Evolutionary conservation across 2,329 filamentous ascomycete genomes (phyloP).

Genomic region (Orbilia oligospora): DNA sequence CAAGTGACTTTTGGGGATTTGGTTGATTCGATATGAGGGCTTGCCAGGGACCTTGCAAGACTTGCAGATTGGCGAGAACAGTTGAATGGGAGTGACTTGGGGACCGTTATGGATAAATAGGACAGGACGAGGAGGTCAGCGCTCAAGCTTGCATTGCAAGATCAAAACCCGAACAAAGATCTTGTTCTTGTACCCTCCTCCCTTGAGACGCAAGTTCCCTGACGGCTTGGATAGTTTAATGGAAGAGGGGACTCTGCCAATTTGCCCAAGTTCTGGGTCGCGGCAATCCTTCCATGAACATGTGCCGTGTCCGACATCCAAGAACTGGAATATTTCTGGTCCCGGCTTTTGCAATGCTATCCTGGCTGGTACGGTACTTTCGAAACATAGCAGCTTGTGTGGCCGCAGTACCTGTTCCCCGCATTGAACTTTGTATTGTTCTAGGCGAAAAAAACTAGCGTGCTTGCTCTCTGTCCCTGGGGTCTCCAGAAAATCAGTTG

Average conservation of each 20-base stretch:
- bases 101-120: slow-evolving; percentile 56
- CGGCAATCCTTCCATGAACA: slow-evolving; percentile 42
- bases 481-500: slow-evolving; percentile 41
- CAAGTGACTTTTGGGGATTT: slow-evolving; percentile 40
- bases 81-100: slow-evolving; percentile 40
- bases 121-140: slow-evolving; percentile 33
- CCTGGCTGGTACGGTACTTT: slow-evolving; percentile 11
- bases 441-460: slow-evolving; percentile 52
- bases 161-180: slow-evolving; percentile 20
- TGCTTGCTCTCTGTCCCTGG: slow-evolving; percentile 50
- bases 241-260: slow-evolving; percentile 38
- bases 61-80: slow-evolving; percentile 60
- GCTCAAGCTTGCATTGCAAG: slow-evolving; percentile 10
- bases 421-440: slow-evolving; percentile 44
- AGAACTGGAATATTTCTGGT: slow-evolving; percentile 34
- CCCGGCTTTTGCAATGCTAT: slow-evolving; percentile 22
- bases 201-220: slow-evolving; percentile 32
- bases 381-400: slow-evolving; percentile 29
- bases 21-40: slow-evolving; percentile 33
- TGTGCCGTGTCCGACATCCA: slow-evolving; percentile 57
- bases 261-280: slow-evolving; percentile 48
- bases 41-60: slow-evolving; percentile 48
- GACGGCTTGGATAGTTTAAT: slow-evolving; percentile 24
- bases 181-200: slow-evolving; percentile 33
- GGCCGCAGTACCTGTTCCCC: slow-evolving; percentile 35